phyloP scores from a whole-genome alignment of 148 eudicot genomes.

The Pouteria glomerata region DNA sequence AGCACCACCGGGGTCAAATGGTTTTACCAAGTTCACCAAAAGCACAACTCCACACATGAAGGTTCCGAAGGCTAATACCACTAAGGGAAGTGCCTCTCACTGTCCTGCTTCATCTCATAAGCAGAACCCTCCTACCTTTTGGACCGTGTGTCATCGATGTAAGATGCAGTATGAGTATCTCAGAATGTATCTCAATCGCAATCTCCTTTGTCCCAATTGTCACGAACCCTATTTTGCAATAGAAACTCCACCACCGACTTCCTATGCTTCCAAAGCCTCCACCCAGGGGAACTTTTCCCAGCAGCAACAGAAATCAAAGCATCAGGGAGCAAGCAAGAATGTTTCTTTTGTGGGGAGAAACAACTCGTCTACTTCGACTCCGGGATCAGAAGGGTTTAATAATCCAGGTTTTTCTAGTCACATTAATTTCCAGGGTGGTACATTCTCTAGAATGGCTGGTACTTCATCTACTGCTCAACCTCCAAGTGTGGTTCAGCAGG shows the following conservation, averaged over 20 bases:
- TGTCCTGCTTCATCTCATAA: conserved; percentile 31
- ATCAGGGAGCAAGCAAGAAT: conserved; percentile 22
- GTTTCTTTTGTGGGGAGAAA: conserved; percentile 6
- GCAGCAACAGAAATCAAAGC: conserved; percentile 22
- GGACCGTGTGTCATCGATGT: conserved; percentile 76
- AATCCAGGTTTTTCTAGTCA: neutral
- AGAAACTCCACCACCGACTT: conserved; percentile 50
- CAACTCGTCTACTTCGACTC: conserved; percentile 20
- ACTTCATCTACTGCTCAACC: conserved; percentile 56
- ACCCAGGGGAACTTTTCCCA: conserved; percentile 21
- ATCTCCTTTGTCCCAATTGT: conserved; percentile 65
- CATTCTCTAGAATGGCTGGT: conserved; percentile 46
- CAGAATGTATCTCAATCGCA: conserved; percentile 52
- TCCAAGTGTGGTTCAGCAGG: conserved; percentile 58
- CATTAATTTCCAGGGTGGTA: conserved; percentile 40
- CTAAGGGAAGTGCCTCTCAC: conserved; percentile 31
- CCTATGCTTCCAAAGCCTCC: conserved; percentile 30
- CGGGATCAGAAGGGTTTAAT: conserved; percentile 7
- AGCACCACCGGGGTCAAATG: conserved; percentile 12
- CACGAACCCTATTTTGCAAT: conserved; percentile 51
- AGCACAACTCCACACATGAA: too few relatives aligned
- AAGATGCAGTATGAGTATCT: conserved; percentile 74
- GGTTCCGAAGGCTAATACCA: too few relatives aligned
- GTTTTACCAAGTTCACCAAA: too few relatives aligned
- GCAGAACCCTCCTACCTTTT: conserved; percentile 42